phyloP scores from a whole-genome alignment of 2,329 filamentous ascomycete species.

The Sphaerostilbella broomeana region DNA sequence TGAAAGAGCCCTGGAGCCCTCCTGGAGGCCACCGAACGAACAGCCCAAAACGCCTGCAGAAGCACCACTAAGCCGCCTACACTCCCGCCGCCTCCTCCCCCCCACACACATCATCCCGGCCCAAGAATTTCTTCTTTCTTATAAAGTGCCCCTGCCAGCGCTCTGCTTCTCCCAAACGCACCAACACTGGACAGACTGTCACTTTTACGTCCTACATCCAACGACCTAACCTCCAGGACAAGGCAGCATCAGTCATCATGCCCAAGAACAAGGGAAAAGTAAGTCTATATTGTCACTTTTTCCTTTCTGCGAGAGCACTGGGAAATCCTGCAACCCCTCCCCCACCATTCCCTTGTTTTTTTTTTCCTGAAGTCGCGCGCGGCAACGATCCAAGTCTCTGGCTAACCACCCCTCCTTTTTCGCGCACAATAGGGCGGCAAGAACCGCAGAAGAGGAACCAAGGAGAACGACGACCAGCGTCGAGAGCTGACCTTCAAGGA shows the following conservation, averaged over 20 bases:
- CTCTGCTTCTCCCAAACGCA: background rate
- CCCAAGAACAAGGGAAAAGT: constrained; percentile 99
- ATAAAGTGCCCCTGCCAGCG: too few relatives aligned
- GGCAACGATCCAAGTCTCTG: background rate
- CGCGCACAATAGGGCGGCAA: constrained; percentile 71
- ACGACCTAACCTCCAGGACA: background rate
- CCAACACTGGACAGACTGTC: background rate
- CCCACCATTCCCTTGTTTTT: constrained; percentile 8
- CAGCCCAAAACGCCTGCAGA: too few relatives aligned
- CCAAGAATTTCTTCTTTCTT: too few relatives aligned
- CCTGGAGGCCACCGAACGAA: too few relatives aligned
- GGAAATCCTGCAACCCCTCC: constrained; percentile 6
- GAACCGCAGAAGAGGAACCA: constrained; percentile 97
- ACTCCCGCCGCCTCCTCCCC: too few relatives aligned
- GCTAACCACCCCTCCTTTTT: constrained; percentile 3
- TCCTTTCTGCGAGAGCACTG: constrained; percentile 3
- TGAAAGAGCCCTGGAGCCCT: too few relatives aligned
- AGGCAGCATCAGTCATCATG: constrained; percentile 51
- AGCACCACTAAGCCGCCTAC: too few relatives aligned
- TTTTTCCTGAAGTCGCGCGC: background rate
- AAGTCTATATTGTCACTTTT: constrained; percentile 26
- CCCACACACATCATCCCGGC: too few relatives aligned
- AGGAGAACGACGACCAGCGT: constrained; percentile 99
- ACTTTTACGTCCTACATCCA: constrained; percentile 1
- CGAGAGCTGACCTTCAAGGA: constrained; percentile 98